phyloP scores from a whole-genome alignment of 2,329 filamentous ascomycete species.

The Pleurostoma richardsiae region DNA sequence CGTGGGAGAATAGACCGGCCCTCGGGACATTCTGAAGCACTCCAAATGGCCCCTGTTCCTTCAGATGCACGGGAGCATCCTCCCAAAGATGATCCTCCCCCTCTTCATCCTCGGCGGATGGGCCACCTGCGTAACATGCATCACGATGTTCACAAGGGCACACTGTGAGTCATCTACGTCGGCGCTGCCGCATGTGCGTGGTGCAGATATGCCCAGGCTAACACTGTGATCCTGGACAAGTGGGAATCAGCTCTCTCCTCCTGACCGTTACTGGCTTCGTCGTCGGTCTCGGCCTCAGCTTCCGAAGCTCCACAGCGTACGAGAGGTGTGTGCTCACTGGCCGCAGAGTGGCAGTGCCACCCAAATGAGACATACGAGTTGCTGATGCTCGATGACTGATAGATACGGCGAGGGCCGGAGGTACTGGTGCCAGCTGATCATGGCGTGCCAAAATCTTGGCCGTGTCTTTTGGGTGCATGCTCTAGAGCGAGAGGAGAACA shows the following conservation, averaged over 20 bases:
- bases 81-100: slow-evolving; percentile 69
- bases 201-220: neutral
- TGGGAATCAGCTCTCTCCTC: slow-evolving; percentile 62
- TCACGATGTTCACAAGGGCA: slow-evolving; percentile 28
- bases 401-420: slow-evolving; percentile 48
- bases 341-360: too few species aligned
- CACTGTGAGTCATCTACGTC: slow-evolving; percentile 3
- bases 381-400: neutral
- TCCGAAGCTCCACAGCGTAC: slow-evolving; percentile 74
- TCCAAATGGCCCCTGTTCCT: slow-evolving; percentile 77
- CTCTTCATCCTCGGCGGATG: slow-evolving; percentile 58
- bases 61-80: slow-evolving; percentile 69
- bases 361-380: neutral
- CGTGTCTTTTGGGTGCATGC: slow-evolving; percentile 81
- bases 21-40: slow-evolving; percentile 66
- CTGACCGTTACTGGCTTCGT: slow-evolving; percentile 83
- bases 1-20: slow-evolving; percentile 36
- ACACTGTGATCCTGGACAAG: slow-evolving; percentile 8
- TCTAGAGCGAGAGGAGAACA: slow-evolving; percentile 52
- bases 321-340: slow-evolving; percentile 46
- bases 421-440: slow-evolving; percentile 53
- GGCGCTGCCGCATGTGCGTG: too few species aligned
- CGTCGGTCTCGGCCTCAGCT: slow-evolving; percentile 71
- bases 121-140: slow-evolving; percentile 60
- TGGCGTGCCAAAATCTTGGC: slow-evolving; percentile 62